Evolutionary conservation across 805 yeast species (phyloP), one percentile per base, ranked within the genome.

Genomic region (Yamadazyma ubonensis): DNA sequence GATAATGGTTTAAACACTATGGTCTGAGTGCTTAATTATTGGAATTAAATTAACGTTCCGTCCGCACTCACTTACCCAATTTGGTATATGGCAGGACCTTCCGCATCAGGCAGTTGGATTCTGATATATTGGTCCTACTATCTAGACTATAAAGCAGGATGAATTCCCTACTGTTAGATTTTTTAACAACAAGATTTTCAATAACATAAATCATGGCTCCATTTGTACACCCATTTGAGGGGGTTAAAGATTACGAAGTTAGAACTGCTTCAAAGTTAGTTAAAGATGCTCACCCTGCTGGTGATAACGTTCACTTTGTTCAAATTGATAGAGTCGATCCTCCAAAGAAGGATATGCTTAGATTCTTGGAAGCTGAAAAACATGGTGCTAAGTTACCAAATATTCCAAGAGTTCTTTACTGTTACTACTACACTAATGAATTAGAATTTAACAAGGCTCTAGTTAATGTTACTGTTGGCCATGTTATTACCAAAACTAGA

Each of bases 251-350:
- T 49, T 70, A 59, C 36, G 88, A 81, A 64, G 63, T 80, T 53
- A 68, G 73, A 57, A 59, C 71, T 46, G 76, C 85, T 30, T 54
- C 81, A 37, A 78, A 78, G 60, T 70, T 81, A 44, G 65, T 81
- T 61, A 81, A 81, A 63, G 83, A 77, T 55, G 55, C 74, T 39
- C 62, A 75, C 55, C 71, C 78, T 14, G 76, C 76, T 22, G 54
- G 64, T 12, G 76, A 71, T 35, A 65, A 69, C 49, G 77, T 81
- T 38, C 85, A 80, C 58, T 83, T 83, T 58, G 71, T 76, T 37
- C 85, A 78, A 58, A 63, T 81, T 44, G 90, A 83, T 57, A 73
- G 80, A 58, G 51, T 76, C 33, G 95, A 86, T 56, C 95, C 95
- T 23, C 90, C 95, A 45, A 86, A 86, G 73, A 67, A 74, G 51